Conservation (phyloP, 1,284 basidiomycete species). For the Schizophyllum amplum region DNA sequence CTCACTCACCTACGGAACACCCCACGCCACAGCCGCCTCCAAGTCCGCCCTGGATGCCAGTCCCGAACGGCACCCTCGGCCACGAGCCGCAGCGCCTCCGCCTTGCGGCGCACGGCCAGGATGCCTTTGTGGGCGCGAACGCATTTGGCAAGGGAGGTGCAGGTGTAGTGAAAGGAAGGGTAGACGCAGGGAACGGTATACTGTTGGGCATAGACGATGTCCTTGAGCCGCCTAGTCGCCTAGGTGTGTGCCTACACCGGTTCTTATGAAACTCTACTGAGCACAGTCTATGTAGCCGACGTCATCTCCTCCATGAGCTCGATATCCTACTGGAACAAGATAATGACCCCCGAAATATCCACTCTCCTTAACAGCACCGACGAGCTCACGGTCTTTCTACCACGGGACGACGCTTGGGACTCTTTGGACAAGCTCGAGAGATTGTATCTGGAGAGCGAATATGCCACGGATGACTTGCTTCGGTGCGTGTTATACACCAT, state of each 20-base stretch:
- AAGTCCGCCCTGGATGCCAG: slow-evolving; percentile 78
- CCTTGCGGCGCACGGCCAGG: slow-evolving; percentile 41
- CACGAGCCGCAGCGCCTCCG: slow-evolving; percentile 79
- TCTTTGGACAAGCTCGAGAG: slow-evolving; percentile 60
- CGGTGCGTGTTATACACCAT: slow-evolving; percentile 12
- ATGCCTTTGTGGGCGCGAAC: slow-evolving; percentile 62
- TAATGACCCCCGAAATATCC: slow-evolving; percentile 51
- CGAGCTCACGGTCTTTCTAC: slow-evolving; percentile 86
- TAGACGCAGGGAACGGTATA: slow-evolving; percentile 67
- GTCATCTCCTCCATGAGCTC: slow-evolving; percentile 50
- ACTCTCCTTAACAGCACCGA: slow-evolving; percentile 53
- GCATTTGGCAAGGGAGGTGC: slow-evolving; percentile 64
- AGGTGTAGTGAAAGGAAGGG: slow-evolving; percentile 44
- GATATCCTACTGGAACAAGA: slow-evolving; percentile 62
- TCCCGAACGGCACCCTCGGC: slow-evolving; percentile 76
- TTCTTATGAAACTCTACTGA: not conserved
- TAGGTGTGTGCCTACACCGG: slow-evolving; percentile 43
- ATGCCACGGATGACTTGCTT: slow-evolving; percentile 70
- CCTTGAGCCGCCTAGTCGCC: slow-evolving; percentile 66
- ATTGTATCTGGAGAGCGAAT: slow-evolving; percentile 80
- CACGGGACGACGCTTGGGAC: slow-evolving; percentile 76
- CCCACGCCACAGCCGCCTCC: slow-evolving; percentile 63
- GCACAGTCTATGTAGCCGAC: slow-evolving; percentile 36
- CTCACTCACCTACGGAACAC: slow-evolving; percentile 43
- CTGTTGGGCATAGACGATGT: slow-evolving; percentile 74